Base-by-base conservation (phyloP, 331 rosid species). In the Ulmus americana region DNA sequence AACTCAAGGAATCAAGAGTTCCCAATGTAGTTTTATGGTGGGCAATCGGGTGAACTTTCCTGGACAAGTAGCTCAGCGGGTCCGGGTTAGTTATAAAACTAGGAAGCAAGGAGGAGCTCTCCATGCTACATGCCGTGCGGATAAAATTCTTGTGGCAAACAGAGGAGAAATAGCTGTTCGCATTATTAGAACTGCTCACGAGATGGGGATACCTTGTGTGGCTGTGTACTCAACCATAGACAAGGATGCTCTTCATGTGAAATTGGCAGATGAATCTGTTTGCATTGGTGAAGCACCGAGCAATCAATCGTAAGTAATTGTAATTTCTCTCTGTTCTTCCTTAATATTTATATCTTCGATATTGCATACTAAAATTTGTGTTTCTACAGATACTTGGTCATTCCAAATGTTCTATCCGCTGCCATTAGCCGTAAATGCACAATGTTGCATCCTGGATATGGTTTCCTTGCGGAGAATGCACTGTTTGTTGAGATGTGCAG, bases 371-470 rank as follows among this genome's bases (percentile, higher is more conserved):
- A 28, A 22, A 69, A 65, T 57, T 10, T 47, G 15, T 20, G n/a
- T 28, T 22, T 28, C 35, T 28, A 28, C 35, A 28, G 35, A 28
- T 94, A 94, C 72, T 80, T 90, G 40, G 52, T 79, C 64, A 90
- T 85, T 70, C 90, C 95, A 18, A 94, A 89, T 82, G 88, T 94
- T 74, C 70, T 92, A 53, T 73, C 97, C 53, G 98, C 98, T 74
- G 98, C 98, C 55, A 63, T 67, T 69, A 89, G 95, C 77, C 85
- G 76, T 43, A 71, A 56, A 39, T 89, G 98, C 72, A 85, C 95
- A n/a, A 89, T 92, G 98, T 78, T 92, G 78, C 98, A 92, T 79
- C 98, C 98, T 45, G 98, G 98, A 74, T 92, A 92, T 78, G 98
- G 98, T 71, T 92, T 92, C 76, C 97, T 92, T 55, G 84, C 98